These are phyloP conservation scores for Handroanthus guayacan DNA, from an alignment of 257 asterid genomes.

Conservation along the genomic window DNA sequence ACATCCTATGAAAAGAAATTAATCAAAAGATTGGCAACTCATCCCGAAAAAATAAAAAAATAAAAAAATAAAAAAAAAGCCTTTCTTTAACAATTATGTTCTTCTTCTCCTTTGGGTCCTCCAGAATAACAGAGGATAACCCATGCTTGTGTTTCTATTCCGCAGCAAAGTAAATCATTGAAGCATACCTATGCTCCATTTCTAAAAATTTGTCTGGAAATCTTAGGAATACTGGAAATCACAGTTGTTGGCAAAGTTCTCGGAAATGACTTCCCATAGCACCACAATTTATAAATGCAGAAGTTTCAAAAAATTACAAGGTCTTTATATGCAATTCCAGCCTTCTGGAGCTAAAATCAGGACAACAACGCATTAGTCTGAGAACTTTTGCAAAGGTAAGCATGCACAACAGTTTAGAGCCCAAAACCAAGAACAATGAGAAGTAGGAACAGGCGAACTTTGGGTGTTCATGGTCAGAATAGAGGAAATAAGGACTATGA, in stretches of 20 bases:
- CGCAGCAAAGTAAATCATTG: constrained; percentile 9
- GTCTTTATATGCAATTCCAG: not conserved
- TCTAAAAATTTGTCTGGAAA: not conserved
- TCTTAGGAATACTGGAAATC: not conserved
- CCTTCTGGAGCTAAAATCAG: constrained; percentile 16
- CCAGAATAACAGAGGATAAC: constrained; percentile 6
- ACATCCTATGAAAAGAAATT: constrained; percentile 71
- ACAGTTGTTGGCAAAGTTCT: not conserved
- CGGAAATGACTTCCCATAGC: constrained; percentile 8
- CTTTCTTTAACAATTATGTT: constrained; percentile 23
- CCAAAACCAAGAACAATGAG: not conserved
- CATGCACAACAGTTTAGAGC: not conserved
- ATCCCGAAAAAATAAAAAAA: not conserved
- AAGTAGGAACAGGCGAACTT: not conserved
- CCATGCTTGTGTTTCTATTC: constrained; percentile 14
- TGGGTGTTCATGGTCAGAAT: not conserved
- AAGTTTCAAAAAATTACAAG: not conserved
- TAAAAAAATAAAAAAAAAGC: not conserved
- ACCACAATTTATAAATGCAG: not conserved
- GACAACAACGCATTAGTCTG: not conserved
- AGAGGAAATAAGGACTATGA: constrained; percentile 1
- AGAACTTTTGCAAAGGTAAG: not conserved
- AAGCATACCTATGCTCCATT: not conserved
- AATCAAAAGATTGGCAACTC: constrained; percentile 18
- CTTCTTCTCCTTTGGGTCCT: constrained; percentile 31